Conservation (phyloP, 108 stramenopile species). For the Skeletonema grethae region DNA sequence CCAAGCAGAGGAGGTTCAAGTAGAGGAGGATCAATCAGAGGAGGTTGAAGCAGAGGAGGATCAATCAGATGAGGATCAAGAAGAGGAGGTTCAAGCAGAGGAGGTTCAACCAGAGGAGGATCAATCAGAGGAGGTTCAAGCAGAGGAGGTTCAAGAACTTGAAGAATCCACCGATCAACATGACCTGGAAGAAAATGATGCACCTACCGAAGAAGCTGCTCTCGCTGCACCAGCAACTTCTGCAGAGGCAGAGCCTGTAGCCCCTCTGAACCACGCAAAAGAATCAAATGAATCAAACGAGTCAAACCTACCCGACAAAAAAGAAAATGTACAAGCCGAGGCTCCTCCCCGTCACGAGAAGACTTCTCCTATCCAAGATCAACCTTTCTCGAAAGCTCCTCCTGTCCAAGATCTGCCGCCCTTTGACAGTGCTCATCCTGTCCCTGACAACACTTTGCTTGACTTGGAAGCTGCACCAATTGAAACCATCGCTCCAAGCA, state of each 20-base stretch:
- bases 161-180: neutral
- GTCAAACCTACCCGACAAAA: neutral
- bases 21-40: neutral
- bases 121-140: neutral
- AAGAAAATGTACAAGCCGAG: neutral
- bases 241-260: neutral
- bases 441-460: neutral
- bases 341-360: neutral
- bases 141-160: neutral
- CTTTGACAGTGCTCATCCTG: neutral
- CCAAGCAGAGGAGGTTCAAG: neutral
- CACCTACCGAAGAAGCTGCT: neutral
- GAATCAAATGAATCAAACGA: conserved; percentile 22
- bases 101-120: neutral
- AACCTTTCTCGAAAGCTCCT: neutral
- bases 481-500: neutral
- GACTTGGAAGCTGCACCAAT: neutral
- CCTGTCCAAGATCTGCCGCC: neutral
- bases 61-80: neutral
- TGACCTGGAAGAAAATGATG: neutral
- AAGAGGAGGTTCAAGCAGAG: neutral
- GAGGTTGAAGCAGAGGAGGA: neutral
- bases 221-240: neutral
- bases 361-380: conserved; percentile 1
- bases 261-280: conserved; percentile 15